Conservation (phyloP, 768 basidiomycete genomes). For the Melanogaster broomeanus region DNA sequence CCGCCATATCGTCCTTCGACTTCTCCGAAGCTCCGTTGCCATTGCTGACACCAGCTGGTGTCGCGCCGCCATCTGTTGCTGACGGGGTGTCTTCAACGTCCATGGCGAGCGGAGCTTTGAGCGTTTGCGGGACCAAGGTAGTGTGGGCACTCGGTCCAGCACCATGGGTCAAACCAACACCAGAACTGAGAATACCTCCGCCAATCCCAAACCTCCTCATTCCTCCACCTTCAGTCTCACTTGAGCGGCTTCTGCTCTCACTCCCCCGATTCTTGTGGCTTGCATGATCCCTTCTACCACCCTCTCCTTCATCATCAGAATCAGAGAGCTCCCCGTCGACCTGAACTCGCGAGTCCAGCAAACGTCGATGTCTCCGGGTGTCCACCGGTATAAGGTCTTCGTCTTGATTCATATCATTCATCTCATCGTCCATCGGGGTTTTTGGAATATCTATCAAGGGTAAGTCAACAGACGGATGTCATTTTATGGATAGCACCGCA, state of each 20-base stretch:
- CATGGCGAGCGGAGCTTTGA: slow-evolving; percentile 30
- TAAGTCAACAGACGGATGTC: neutral
- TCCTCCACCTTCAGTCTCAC: slow-evolving; percentile 44
- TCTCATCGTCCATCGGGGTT: slow-evolving; percentile 78
- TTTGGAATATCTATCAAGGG: slow-evolving; percentile 73
- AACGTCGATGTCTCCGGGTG: slow-evolving; percentile 69
- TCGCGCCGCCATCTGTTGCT: slow-evolving; percentile 18
- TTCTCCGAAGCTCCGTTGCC: slow-evolving; percentile 13
- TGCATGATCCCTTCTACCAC: slow-evolving; percentile 72
- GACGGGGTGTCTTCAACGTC: slow-evolving; percentile 34
- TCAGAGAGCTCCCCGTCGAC: slow-evolving; percentile 91
- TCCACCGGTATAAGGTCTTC: slow-evolving; percentile 83
- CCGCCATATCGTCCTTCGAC: slow-evolving; percentile 27
- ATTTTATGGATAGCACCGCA: slow-evolving; percentile 32
- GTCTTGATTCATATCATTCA: slow-evolving; percentile 80
- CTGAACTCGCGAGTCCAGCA: slow-evolving; percentile 82
- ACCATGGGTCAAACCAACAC: slow-evolving; percentile 58
- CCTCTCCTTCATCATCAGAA: slow-evolving; percentile 97
- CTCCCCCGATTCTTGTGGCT: slow-evolving; percentile 55
- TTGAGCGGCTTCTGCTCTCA: slow-evolving; percentile 41
- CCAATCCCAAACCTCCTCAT: slow-evolving; percentile 63
- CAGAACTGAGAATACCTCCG: slow-evolving; percentile 71
- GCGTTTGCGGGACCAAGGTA: slow-evolving; percentile 38
- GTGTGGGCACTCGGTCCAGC: slow-evolving; percentile 76
- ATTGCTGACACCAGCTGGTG: slow-evolving; percentile 11